phyloP scores from a whole-genome alignment of 2,329 filamentous ascomycete genomes.

The Calonectria honghensis region DNA sequence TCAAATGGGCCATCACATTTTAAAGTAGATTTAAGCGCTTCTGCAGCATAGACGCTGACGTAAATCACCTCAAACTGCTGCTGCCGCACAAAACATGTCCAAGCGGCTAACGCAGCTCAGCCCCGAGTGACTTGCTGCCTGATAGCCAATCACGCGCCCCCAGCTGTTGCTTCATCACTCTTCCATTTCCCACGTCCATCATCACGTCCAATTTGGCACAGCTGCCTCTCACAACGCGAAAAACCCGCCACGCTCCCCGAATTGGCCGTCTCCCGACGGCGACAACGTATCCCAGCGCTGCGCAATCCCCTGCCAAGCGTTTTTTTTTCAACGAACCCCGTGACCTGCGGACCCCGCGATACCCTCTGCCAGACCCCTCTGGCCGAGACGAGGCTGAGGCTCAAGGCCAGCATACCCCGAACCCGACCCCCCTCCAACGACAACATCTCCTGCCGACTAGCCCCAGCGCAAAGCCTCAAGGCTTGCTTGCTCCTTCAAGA shows the following conservation, averaged over 20 bases:
- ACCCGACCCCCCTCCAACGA: conserved; percentile 14
- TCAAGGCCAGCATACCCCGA: conserved; percentile 39
- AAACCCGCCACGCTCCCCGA: conserved; percentile 48
- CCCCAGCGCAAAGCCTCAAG: conserved; percentile 44
- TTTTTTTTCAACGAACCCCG: conserved; percentile 32
- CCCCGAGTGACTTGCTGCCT: conserved; percentile 44
- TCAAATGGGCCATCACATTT: not conserved
- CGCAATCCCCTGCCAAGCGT: conserved; percentile 39
- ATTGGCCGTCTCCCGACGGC: conserved; percentile 48
- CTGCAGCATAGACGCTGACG: not conserved
- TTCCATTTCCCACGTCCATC: conserved; percentile 52
- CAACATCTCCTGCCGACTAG: conserved; percentile 36
- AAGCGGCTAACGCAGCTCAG: conserved; percentile 50
- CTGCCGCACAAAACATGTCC: conserved; percentile 26
- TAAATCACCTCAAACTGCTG: not conserved
- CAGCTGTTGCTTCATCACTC: conserved; percentile 49
- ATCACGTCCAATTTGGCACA: conserved; percentile 46
- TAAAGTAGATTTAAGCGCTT: not conserved
- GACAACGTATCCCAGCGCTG: conserved; percentile 35
- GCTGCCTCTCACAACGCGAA: conserved; percentile 47
- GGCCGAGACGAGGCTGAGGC: conserved; percentile 39
- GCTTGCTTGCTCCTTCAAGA: conserved; percentile 66
- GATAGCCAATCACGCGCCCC: conserved; percentile 51
- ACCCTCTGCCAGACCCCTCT: conserved; percentile 42
- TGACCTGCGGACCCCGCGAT: conserved; percentile 42